These are phyloP conservation scores for Pochonia chlamydosporia DNA, from an alignment of 2,329 filamentous ascomycete genomes.

Conservation along the genomic window DNA sequence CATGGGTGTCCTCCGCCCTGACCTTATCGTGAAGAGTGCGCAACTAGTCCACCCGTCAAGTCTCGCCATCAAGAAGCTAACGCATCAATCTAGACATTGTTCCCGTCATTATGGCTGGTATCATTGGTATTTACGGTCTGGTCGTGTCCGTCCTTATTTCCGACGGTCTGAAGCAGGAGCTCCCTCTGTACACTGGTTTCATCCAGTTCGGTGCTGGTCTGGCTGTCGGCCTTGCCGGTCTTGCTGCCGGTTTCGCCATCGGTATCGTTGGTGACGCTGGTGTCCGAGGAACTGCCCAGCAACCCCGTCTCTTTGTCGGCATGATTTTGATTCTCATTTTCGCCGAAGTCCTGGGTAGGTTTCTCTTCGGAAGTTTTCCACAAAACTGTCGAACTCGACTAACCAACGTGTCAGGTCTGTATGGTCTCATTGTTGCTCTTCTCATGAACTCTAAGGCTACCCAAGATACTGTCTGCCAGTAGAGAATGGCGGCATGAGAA, in stretches of 20 bases:
- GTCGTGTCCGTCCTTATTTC: conserved; percentile 86
- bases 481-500: conserved; percentile 6
- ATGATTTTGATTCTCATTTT: conserved; percentile 99
- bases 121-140: conserved; percentile 97
- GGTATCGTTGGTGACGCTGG: conserved; percentile 85
- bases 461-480: conserved; percentile 56
- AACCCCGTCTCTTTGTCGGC: conserved; percentile 84
- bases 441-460: conserved; percentile 97
- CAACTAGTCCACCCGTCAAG: background rate
- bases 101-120: conserved; percentile 99
- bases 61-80: conserved; percentile 13
- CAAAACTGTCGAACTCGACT: conserved; percentile 14
- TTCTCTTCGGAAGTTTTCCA: background rate
- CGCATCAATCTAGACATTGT: conserved; percentile 70
- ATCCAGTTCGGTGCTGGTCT: conserved; percentile 82
- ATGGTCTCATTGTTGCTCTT: conserved; percentile 96
- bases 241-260: conserved; percentile 81
- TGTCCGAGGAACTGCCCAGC: conserved; percentile 80
- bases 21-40: conserved; percentile 99
- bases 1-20: conserved; percentile 96
- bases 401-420: conserved; percentile 64
- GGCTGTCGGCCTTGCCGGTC: conserved; percentile 73
- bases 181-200: conserved; percentile 75
- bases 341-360: conserved; percentile 92
- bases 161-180: conserved; percentile 65